phyloP scores from a whole-genome alignment of 73 alveolate genomes.

The Tetrahymena elliotti region DNA sequence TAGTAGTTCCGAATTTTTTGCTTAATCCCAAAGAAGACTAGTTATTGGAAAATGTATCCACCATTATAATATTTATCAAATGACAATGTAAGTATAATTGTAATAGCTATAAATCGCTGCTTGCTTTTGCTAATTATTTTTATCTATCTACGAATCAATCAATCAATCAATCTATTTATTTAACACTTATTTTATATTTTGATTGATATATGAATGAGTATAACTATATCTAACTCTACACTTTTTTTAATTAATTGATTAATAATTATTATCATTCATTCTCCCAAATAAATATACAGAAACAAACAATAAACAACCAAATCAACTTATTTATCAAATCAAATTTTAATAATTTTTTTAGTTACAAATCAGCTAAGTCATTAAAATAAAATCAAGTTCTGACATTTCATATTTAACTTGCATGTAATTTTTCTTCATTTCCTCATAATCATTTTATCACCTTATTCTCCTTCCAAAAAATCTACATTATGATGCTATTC shows the following conservation, averaged over 20 bases:
- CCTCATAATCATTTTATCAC: no score
- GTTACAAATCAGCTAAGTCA: background rate
- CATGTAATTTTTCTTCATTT: background rate
- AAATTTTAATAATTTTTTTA: no score
- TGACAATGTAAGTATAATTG: background rate
- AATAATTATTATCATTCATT: no score
- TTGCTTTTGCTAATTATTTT: background rate
- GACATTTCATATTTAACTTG: background rate
- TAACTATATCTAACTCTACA: background rate
- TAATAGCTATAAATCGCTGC: background rate
- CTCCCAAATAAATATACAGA: background rate
- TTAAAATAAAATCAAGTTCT: background rate
- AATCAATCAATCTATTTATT: background rate
- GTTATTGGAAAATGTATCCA: background rate
- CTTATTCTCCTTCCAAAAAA: no score
- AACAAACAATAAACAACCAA: background rate
- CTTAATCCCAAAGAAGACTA: background rate
- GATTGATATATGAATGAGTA: no score
- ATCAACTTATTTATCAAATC: background rate
- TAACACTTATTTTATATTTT: background rate
- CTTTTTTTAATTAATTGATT: background rate
- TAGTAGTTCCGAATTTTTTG: background rate
- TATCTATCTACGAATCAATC: no score
- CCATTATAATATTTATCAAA: background rate
- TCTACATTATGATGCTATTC: no score